Conservation (phyloP, 2,329 filamentous ascomycete genomes). For the Ampelomyces quisqualis region DNA sequence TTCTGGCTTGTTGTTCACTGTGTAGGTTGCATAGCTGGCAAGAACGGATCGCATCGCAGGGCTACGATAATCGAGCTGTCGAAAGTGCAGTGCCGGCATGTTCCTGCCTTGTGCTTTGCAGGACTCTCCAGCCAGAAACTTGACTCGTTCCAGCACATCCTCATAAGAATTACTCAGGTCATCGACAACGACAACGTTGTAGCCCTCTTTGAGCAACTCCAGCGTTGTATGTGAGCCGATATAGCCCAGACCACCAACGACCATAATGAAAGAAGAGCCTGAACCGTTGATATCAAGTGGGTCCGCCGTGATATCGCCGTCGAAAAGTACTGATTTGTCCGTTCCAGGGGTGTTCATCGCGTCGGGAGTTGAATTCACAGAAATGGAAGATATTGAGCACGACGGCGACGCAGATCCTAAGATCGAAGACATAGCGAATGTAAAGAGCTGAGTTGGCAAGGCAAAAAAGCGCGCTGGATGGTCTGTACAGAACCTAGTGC, state of each 20-base stretch:
- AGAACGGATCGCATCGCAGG: conserved; percentile 48
- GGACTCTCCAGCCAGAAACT: conserved; percentile 38
- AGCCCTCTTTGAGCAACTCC: conserved; percentile 56
- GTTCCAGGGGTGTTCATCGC: conserved; percentile 48
- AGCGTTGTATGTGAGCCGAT: conserved; percentile 59
- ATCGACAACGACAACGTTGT: conserved; percentile 54
- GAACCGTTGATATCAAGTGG: conserved; percentile 44
- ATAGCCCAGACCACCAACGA: conserved; percentile 57
- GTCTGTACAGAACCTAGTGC: conserved; percentile 13
- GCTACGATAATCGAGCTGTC: conserved; percentile 52
- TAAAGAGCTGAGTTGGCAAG: conserved; percentile 15
- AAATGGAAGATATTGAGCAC: conserved; percentile 33
- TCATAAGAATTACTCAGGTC: conserved; percentile 51
- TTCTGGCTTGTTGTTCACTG: conserved; percentile 20
- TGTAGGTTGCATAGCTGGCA: conserved; percentile 44
- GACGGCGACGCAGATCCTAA: conserved; percentile 31
- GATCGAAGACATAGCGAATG: conserved; percentile 22
- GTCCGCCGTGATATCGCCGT: conserved; percentile 50
- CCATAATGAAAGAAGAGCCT: conserved; percentile 49
- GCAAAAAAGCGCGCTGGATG: conserved; percentile 16
- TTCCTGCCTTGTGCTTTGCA: conserved; percentile 44
- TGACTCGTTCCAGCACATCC: conserved; percentile 43
- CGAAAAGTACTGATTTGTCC: conserved; percentile 49
- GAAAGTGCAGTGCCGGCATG: conserved; percentile 50
- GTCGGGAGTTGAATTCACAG: conserved; percentile 26